Evolutionary conservation across 805 yeast genomes (phyloP).

Genomic region (Starmerella sirachaensis): DNA sequence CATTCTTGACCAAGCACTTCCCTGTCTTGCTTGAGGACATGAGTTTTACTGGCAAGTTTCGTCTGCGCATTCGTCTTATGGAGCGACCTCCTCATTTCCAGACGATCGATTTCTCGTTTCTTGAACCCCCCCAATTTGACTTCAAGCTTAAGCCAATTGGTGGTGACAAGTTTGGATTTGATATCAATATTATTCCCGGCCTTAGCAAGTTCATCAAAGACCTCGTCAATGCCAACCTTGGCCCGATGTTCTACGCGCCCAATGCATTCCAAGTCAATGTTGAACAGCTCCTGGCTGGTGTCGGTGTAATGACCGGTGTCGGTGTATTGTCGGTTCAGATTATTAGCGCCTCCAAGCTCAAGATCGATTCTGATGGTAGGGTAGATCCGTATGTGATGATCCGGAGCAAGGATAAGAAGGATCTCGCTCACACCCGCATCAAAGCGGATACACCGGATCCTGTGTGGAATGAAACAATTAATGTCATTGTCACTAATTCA

Average conservation of each 20-base stretch:
- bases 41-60: constrained; percentile 58
- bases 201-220: constrained; percentile 68
- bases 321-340: constrained; percentile 71
- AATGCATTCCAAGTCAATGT: constrained; percentile 86
- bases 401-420: constrained; percentile 38
- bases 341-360: constrained; percentile 56
- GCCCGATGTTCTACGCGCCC: constrained; percentile 81
- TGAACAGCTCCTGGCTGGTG: constrained; percentile 80
- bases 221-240: constrained; percentile 74
- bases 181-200: constrained; percentile 73
- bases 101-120: constrained; percentile 71
- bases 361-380: constrained; percentile 60
- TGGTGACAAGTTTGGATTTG: constrained; percentile 77
- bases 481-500: constrained; percentile 57
- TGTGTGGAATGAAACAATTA: constrained; percentile 70
- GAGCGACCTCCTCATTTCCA: constrained; percentile 85
- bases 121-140: constrained; percentile 83
- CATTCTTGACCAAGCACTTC: constrained; percentile 46
- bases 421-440: constrained; percentile 56
- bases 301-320: constrained; percentile 62
- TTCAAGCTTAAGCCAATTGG: constrained; percentile 71
- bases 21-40: constrained; percentile 74
- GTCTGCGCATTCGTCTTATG: constrained; percentile 84
- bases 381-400: constrained; percentile 81
- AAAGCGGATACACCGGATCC: constrained; percentile 61